Evolutionary conservation across 2,329 filamentous ascomycete species (phyloP).

Genomic region (Ceratocystis eucalypticola): DNA sequence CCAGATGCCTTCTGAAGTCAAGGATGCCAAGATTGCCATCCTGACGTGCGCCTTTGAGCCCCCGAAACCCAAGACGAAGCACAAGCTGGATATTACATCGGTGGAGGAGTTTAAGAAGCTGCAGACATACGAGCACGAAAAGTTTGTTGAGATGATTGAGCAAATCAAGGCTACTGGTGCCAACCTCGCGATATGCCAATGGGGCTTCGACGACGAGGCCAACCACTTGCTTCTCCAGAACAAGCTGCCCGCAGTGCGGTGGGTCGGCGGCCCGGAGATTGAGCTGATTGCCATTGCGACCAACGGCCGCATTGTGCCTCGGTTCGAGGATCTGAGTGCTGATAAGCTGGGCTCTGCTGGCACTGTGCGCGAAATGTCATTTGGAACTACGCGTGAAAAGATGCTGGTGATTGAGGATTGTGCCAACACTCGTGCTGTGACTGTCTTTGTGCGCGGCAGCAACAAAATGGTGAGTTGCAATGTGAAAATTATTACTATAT

Average conservation of each 20-base stretch:
- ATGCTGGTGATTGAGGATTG: conserved; percentile 99
- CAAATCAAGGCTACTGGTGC: conserved; percentile 96
- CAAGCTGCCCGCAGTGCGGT: conserved; percentile 85
- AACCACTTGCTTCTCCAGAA: conserved; percentile 96
- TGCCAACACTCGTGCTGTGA: conserved; percentile 92
- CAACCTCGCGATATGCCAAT: conserved; percentile 96
- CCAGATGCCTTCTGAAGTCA: conserved; percentile 94
- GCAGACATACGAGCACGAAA: conserved; percentile 87
- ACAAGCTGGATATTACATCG: conserved; percentile 92
- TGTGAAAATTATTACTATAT: neutral
- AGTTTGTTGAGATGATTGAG: conserved; percentile 97
- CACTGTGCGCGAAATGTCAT: conserved; percentile 84
- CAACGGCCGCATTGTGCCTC: conserved; percentile 91
- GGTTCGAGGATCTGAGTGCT: conserved; percentile 84
- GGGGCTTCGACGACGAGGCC: conserved; percentile 98
- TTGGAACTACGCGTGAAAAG: conserved; percentile 96
- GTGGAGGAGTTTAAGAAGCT: conserved; percentile 98
- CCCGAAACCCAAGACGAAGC: conserved; percentile 98
- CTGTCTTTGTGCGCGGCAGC: conserved; percentile 88
- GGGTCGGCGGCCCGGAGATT: conserved; percentile 96
- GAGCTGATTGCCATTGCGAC: conserved; percentile 97
- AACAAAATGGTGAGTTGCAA: conserved; percentile 84
- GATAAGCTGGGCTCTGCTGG: conserved; percentile 88
- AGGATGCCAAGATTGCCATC: conserved; percentile 92
- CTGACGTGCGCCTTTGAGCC: conserved; percentile 96